phyloP scores from a whole-genome alignment of 495 filamentous ascomycete genomes.

The Neurospora sp. region DNA sequence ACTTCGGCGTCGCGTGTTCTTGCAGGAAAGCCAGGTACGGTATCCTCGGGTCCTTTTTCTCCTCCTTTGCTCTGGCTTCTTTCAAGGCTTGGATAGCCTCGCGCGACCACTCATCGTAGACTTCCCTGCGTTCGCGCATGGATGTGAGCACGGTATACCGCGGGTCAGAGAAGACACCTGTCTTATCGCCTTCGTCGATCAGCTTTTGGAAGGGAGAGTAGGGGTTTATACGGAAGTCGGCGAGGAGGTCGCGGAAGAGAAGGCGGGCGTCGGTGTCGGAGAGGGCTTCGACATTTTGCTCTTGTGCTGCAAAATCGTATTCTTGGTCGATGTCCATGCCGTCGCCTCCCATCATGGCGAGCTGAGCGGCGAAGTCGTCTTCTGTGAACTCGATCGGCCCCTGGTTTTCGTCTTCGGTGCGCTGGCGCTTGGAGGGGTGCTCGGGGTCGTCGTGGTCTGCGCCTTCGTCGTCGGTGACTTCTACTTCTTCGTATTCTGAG shows the following conservation, averaged over 20 bases:
- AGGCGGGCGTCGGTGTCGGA: conserved; percentile 58
- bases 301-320: conserved; percentile 30
- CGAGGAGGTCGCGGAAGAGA: conserved; percentile 77
- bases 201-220: conserved; percentile 88
- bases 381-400: conserved; percentile 79
- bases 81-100: conserved; percentile 60
- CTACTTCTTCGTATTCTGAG: conserved; percentile 78
- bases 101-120: conserved; percentile 70
- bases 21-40: conserved; percentile 76
- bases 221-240: conserved; percentile 71
- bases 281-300: conserved; percentile 46
- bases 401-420: conserved; percentile 46
- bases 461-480: conserved; percentile 63
- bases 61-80: conserved; percentile 61
- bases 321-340: conserved; percentile 57
- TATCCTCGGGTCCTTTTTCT: conserved; percentile 77
- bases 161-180: conserved; percentile 61
- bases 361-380: conserved; percentile 87
- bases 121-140: conserved; percentile 71
- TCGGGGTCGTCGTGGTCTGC: conserved; percentile 30
- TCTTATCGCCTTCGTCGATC: conserved; percentile 57
- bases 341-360: conserved; percentile 69
- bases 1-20: conserved; percentile 69
- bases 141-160: conserved; percentile 74
- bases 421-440: conserved; percentile 53